Base-by-base conservation (phyloP, 2,329 filamentous ascomycete genomes). In the Stromatinia cepivora region DNA sequence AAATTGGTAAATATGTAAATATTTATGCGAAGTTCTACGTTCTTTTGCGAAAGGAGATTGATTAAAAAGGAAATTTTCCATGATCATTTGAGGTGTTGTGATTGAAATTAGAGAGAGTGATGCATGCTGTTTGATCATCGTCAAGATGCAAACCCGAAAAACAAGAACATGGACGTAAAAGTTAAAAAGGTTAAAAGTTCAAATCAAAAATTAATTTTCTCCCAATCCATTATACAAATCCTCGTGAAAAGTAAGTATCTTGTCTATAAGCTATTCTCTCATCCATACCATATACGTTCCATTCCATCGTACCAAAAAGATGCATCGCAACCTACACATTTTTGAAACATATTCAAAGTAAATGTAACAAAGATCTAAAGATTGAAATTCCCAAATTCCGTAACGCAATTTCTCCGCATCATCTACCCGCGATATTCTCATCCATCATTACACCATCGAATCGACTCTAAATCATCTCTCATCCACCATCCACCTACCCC, bases 391-490 rank as follows among this genome's bases (percentile, higher is more conserved):
- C 39, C 59, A 63, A 63, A 36, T 50, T 36, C 59, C 59, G 36
- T 42, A 50, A 63, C 45, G 45, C 31, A 34, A 9, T 36, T 10
- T 28, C n/a, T 15, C 20, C 53, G 15, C 11, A 9, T 34, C 13
- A 31, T n/a, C 59, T 63, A 28, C 34, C 59, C n/a, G 31, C 59
- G 39, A 46, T 59, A 53, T 31, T 31, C 20, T 13, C 39, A 63
- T 39, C 45, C 31, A 63, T 63, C 59, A 63, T 63, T 63, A 63
- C 59, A 63, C 46, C 59, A 28, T 59, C 39, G 56, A 39, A 28
- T 59, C 39, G 56, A 39, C 36, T 6, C 46, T 46, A 20, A 20
- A 50, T 63, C 22, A 52, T 36, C 46, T 22, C 36, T 63, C 45
- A 20, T 22, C 10, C 6, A 52, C 4, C 20, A 52, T 45, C 59